Evolutionary conservation across 2,329 filamentous ascomycete genomes (phyloP).

Genomic region (Metarhizium album): DNA sequence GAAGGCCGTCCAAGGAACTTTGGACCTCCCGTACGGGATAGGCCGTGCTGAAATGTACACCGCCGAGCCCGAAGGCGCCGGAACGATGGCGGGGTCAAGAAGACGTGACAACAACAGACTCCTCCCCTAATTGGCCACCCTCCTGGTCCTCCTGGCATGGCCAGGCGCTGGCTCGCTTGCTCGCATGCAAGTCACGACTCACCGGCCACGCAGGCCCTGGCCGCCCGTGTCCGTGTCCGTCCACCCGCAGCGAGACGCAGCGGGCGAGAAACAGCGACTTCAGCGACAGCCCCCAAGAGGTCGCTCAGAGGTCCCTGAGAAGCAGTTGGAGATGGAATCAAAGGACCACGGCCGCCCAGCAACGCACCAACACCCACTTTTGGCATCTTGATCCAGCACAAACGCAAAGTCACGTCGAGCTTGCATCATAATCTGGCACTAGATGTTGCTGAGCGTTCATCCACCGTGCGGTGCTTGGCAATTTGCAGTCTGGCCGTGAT

Average conservation of each 20-base stretch:
- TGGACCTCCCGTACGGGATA: too few relatives aligned
- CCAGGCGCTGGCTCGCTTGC: neutral
- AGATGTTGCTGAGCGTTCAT: neutral
- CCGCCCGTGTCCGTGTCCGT: too few relatives aligned
- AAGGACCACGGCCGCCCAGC: neutral
- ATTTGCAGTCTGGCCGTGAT: neutral
- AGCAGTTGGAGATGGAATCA: neutral
- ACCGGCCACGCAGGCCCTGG: too few relatives aligned
- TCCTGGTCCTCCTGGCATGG: neutral
- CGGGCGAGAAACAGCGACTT: neutral
- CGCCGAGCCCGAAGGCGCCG: slow-evolving; percentile 10
- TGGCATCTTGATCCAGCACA: neutral
- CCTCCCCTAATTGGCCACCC: too few relatives aligned
- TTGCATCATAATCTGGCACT: neutral
- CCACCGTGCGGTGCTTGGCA: neutral
- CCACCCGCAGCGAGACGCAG: neutral
- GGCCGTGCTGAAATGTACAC: slow-evolving; percentile 16
- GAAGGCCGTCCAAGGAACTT: too few relatives aligned
- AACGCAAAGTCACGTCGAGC: neutral
- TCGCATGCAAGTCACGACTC: too few relatives aligned
- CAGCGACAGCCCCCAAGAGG: neutral
- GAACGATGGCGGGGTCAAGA: slow-evolving; percentile 8
- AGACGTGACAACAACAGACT: too few relatives aligned
- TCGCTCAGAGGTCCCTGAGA: neutral
- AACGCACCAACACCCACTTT: neutral